Conservation (phyloP, 2,329 filamentous ascomycete genomes). For the Trichoderma sp. region DNA sequence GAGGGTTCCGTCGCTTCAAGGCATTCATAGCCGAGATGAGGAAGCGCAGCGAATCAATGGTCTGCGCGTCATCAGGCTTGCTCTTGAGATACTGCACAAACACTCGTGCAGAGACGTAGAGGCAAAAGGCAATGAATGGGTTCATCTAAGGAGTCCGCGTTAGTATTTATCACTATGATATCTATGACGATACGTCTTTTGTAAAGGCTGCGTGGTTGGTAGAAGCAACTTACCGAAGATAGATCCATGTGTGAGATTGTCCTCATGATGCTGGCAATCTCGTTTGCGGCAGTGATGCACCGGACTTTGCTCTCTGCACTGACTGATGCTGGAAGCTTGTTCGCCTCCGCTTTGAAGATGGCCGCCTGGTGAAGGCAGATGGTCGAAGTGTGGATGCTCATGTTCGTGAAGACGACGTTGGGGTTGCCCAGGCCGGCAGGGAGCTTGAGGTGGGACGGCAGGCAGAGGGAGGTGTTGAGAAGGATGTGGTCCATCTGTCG, state of each 20-base stretch:
- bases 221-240: constrained; percentile 60
- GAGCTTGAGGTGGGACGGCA: constrained; percentile 79
- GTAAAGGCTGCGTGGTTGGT: background rate
- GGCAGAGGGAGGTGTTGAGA: constrained; percentile 77
- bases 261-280: constrained; percentile 93
- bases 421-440: constrained; percentile 72
- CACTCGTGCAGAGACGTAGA: constrained; percentile 92
- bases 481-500: constrained; percentile 85
- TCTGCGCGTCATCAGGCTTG: constrained; percentile 78
- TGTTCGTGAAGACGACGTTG: constrained; percentile 90
- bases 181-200: background rate
- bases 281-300: constrained; percentile 89
- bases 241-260: constrained; percentile 91
- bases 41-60: constrained; percentile 81
- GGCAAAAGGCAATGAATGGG: constrained; percentile 89
- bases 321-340: constrained; percentile 72
- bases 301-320: constrained; percentile 87
- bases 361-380: constrained; percentile 98
- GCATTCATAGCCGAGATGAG: constrained; percentile 87
- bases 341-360: constrained; percentile 94
- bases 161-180: background rate
- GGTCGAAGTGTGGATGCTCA: constrained; percentile 94
- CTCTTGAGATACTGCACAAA: constrained; percentile 97
- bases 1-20: constrained; percentile 79
- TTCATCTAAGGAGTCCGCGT: constrained; percentile 65